Evolutionary conservation across 2,329 filamentous ascomycete genomes (phyloP), one percentile per base, ranked within the genome.

Genomic region (Trichoderma aggressivum): DNA sequence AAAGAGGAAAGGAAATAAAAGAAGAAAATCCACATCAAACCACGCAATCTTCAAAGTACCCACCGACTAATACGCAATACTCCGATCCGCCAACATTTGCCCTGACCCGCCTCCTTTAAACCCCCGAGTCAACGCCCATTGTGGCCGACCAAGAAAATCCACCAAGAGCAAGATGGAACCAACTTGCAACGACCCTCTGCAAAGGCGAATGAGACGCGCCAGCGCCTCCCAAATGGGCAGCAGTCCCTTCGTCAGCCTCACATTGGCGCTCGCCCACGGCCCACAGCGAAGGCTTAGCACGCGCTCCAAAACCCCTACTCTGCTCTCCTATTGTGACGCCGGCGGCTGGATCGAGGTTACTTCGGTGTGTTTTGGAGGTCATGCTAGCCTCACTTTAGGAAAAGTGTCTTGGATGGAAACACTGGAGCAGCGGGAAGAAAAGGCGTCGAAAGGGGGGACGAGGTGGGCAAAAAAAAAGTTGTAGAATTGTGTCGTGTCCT

Each of bases 381-480:
- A 43, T 70, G 50, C 67, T 70, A 70, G 67, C 67, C 21, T 63
- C 59, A 32, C 39, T 63, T 70, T 70, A 70, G 67, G 67, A 43
- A 70, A 70, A 63, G 67, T 56, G 47, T 30, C 56, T 61, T 16
- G 30, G 39, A 69, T 61, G 21, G 56, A 61, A 69, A 61, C 56
- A 61, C 32, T 61, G 66, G 66, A 50, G 66, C 62, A 32, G 11
- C 56, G 36, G 65, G 34, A 24, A 56, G 63, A 36, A 32, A 36
- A 32, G 26, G 47, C 47, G 43, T 36, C 26, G 47, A 36, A 60
- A 61, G 39, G 58, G 64, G 64, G 56, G 18, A 66, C n/a, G 14
- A 39, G 28, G 56, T 12, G 61, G 28, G 50, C 14, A 18, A 43
- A 68, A 55, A 69, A 55, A 70, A 63, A n/a, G 34, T 21, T 18